These are phyloP conservation scores for Dactylis glomerata DNA, from an alignment of 176 grass and related monocot species.

Conservation along the genomic window DNA sequence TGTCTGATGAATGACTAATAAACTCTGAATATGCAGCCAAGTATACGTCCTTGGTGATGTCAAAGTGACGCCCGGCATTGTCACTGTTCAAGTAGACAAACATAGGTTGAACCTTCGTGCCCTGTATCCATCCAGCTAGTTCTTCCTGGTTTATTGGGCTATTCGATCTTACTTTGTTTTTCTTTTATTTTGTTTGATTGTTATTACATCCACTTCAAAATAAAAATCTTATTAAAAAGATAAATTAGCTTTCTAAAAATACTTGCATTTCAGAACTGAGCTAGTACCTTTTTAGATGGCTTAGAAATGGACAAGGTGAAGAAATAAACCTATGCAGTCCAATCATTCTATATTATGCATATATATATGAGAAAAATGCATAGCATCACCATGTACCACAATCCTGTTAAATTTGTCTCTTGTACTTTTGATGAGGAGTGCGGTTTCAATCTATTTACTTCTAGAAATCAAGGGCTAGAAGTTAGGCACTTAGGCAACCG, in stretches of 20 bases:
- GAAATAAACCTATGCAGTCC: background rate
- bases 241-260: no score
- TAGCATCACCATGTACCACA: background rate
- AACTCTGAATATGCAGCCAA: background rate
- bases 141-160: background rate
- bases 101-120: background rate
- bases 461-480: background rate
- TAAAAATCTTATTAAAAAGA: no score
- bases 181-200: background rate
- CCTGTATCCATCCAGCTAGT: background rate
- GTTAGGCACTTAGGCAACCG: slow-evolving; percentile 9
- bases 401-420: background rate
- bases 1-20: background rate
- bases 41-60: background rate
- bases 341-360: background rate
- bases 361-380: background rate
- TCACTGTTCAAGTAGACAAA: slow-evolving; percentile 5
- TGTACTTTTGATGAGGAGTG: background rate
- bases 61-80: slow-evolving; percentile 2
- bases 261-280: no score
- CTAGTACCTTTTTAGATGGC: background rate
- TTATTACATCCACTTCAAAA: no score
- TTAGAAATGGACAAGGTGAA: background rate
- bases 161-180: background rate
- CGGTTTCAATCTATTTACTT: slow-evolving; percentile 15